Evolutionary conservation across 306 rosid genomes (phyloP), one percentile per base, ranked within the genome.

Genomic region (Fragaria vesca): DNA sequence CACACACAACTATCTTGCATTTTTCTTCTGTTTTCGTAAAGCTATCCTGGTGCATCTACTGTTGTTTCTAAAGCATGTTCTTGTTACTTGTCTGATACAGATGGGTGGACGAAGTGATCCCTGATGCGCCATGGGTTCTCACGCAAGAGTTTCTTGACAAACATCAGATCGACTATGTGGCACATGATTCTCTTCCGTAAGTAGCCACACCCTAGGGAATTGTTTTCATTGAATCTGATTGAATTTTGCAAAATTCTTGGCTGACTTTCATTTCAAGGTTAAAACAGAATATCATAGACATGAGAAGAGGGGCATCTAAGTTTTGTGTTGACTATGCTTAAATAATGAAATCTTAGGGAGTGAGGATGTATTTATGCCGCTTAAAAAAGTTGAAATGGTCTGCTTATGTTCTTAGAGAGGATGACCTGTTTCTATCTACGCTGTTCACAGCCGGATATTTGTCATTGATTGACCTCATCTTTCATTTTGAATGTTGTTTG

Each of bases 111-210:
- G 99, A 95, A 85, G 99, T 95, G 80, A 87, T 95, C 84, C 97
- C 97, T 17, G 93, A 92, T 84, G 97, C 93, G 6, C 99, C 99
- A 24, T 95, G 99, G 99, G 96, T 95, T 81, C 62, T 89, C 82
- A 77, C 81, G 11, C 89, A 79, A 80, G 95, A 89, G 80, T 93
- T 93, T 83, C 78, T 93, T 70, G 97, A 95, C 80, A 91, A 91
- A 85, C 92, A 95, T 83, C 82, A 86, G 34, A 91, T 95, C 57
- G 97, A 91, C 82, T 95, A 79, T 75, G 96, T 93, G 47, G 99
- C 97, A 74, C 99, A 95, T 83, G 98, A 92, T 75, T 83, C 97
- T 80, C 98, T 95, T 87, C 98, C 97, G 98, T 95, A 91, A 96
- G 79, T 46, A 18, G 47, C 60, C 61, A 20, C 30, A 52, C n/a